Evolutionary conservation across 352 stramenopile genomes (phyloP), one percentile per base, ranked within the genome.

Genomic region (Phytopythium oedochilum): DNA sequence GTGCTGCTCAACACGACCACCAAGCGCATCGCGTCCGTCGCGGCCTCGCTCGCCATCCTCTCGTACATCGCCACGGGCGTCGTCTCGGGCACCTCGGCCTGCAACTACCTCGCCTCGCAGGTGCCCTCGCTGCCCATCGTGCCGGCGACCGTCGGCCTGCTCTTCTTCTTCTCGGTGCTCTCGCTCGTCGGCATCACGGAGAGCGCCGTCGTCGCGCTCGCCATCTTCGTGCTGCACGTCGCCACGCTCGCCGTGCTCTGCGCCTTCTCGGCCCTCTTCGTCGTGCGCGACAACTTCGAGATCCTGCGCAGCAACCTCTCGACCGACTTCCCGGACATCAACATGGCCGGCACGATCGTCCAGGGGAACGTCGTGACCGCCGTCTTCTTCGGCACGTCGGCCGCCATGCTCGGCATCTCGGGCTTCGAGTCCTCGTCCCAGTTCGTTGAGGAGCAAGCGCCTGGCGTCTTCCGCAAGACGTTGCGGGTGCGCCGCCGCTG

Each of bases 31-130:
- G 94, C 94, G 35, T 96, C 90, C 8, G 87, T 97, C 42, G 94
- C 94, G 12, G 94, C 94, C 28, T 95, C 88, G 22, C 89, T 98
- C 47, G 90, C 89, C 25, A 96, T 98, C 60, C 88, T 98, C 55
- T 97, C 89, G 35, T 98, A 98, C 78, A 97, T 98, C 62, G 93
- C 94, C n/a, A 98, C 94, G 20, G 93, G 89, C 23, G 86, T 96
- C 52, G 86, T 96, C 18, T 96, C 86, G 11, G 86, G 83, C 50
- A 93, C 83, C 28, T 96, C 86, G 34, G 86, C 83, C 12, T 93
- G 81, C 61, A 93, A 92, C 62, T 95, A 95, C 74, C 65, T 95
- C 58, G 76, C 78, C 39, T 90, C 83, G 20, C 83, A 92, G 52
- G 66, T 93, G 39, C 81, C 79, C 18, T 73, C 70, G 35, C 61